phyloP scores from a whole-genome alignment of 208 protist species.

The Polymyxa betae region DNA sequence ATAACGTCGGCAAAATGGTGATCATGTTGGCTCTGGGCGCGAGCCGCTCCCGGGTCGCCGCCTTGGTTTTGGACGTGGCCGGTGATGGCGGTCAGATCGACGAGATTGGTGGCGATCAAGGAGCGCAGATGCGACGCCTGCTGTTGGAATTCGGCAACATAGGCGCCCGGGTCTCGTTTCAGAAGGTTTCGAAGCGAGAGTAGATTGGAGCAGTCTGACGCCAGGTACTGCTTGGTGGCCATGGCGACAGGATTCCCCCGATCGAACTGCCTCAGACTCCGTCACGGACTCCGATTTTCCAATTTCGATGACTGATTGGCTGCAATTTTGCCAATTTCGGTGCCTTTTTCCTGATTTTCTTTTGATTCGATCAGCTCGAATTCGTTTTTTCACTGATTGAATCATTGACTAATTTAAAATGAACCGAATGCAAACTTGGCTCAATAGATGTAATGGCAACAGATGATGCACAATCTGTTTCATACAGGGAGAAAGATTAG shows the following conservation, averaged over 20 bases:
- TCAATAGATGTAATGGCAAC: too few relatives aligned
- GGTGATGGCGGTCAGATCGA: neutral
- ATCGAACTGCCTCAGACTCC: neutral
- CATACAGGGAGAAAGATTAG: too few relatives aligned
- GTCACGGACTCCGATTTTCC: conserved; percentile 24
- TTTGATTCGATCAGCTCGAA: too few relatives aligned
- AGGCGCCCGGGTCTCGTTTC: conserved; percentile 1
- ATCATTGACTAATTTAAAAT: too few relatives aligned
- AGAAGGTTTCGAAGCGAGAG: neutral
- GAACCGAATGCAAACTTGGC: too few relatives aligned
- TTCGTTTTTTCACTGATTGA: too few relatives aligned
- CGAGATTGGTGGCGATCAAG: neutral
- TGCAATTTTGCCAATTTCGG: too few relatives aligned
- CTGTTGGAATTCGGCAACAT: conserved; percentile 18
- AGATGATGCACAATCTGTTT: too few relatives aligned
- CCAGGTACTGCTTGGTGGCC: conserved; percentile 52
- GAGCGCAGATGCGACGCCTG: neutral
- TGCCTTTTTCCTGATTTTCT: too few relatives aligned
- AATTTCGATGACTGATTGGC: too few relatives aligned
- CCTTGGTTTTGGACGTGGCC: neutral
- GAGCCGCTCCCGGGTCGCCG: neutral
- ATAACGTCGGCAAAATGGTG: conserved; percentile 7
- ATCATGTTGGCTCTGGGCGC: conserved; percentile 22
- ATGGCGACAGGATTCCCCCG: neutral
- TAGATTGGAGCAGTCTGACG: conserved; percentile 44